Base-by-base conservation (phyloP, 768 basidiomycete genomes). In the Flagelloscypha sp. region DNA sequence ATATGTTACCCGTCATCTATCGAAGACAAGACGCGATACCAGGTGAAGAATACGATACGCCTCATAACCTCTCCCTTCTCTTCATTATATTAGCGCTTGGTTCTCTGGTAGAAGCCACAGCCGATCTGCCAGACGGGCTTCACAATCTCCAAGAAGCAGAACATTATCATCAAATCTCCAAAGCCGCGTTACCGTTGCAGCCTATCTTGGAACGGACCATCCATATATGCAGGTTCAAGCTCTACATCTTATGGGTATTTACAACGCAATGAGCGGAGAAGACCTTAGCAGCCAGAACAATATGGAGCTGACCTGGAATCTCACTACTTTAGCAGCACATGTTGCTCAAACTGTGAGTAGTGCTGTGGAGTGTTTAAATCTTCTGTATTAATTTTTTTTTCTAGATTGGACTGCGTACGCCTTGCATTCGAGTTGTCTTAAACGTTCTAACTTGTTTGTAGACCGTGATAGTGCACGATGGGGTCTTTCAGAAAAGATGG, bases 301-400 rank as follows among this genome's bases (percentile, higher is more conserved):
- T 41, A 82, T 75, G 78, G 79, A 81, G 58, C 72, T 73, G 58
- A 75, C 79, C 13, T 81, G 80, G 80, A 72, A 68, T 9, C 53
- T 81, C 29, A 63, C 79, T 25, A 75, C 72, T 7, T 59, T 83
- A n/a, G 76, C 76, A 1, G 66, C 72, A 9, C 76, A 83, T 59
- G 49, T 83, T 25, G 66, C 76, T 37, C 76, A 79, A 56, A 72
- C 76, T 7, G 78, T 81, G 48, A 36, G 76, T 63, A 22, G 35
- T 30, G 39, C 13, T 22, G 27, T 13, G 6, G 21, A 6, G 20
- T 31, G 9, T 35, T 16, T n/a, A 9, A 25, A 27, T 16, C 39
- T 42, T 36, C 22, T 23, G 3, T 34, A 28, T 28, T 13, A 6
- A n/a, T n/a, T n/a, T n/a, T n/a, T n/a, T n/a, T n/a, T n/a, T n/a